Evolutionary conservation across 345 rosid genomes (phyloP).

Genomic region (Salix udensis): DNA sequence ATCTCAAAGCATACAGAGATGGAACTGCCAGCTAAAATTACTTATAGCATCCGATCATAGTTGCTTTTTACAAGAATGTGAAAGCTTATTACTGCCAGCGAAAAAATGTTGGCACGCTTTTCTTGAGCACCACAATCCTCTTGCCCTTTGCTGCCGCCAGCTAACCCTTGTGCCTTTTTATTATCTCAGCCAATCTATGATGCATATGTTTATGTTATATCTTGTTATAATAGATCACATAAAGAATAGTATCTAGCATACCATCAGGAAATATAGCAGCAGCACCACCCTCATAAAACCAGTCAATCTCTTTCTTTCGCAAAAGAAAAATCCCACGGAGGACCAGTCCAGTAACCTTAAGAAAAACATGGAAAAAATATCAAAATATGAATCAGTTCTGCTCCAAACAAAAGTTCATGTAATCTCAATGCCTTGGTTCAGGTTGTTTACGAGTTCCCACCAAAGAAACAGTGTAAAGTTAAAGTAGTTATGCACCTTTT

Average conservation of each 20-base stretch:
- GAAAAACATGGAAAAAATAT: constrained; percentile 12
- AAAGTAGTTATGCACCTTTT: constrained; percentile 48
- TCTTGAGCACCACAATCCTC: too few species aligned
- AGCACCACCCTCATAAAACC: constrained; percentile 98
- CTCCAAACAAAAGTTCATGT: not conserved
- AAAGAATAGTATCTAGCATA: constrained; percentile 26
- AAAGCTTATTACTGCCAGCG: too few species aligned
- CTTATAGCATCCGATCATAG: not conserved
- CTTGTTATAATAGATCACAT: not conserved
- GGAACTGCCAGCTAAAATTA: not conserved
- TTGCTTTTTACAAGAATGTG: too few species aligned
- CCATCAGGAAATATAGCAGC: constrained; percentile 95
- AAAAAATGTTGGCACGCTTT: too few species aligned
- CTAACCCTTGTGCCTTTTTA: not conserved
- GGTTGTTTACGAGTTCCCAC: not conserved
- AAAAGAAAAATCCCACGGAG: constrained; percentile 88
- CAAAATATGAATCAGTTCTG: constrained; percentile 1
- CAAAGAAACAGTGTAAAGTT: constrained; percentile 2
- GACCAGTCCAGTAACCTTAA: constrained; percentile 81
- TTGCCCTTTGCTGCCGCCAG: too few species aligned
- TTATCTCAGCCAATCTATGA: not conserved
- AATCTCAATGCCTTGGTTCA: not conserved
- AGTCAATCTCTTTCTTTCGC: constrained; percentile 90
- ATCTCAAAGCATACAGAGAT: not conserved
- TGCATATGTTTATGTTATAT: not conserved